These are phyloP conservation scores for Aureobasidium sp. DNA, from an alignment of 2,329 filamentous ascomycete genomes.

Conservation along the genomic window DNA sequence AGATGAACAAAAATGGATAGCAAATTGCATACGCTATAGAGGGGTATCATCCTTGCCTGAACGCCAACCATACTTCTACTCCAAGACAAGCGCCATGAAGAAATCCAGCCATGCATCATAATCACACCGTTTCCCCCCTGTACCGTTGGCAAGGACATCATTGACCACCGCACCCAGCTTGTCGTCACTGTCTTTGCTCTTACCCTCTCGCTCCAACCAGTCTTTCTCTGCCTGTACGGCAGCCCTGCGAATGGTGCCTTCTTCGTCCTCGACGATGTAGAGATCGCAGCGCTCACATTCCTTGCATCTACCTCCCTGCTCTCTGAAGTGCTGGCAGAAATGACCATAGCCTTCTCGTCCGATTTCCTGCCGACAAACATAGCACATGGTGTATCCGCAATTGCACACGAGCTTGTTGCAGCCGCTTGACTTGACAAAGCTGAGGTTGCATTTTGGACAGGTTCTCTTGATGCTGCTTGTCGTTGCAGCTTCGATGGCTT, in stretches of 20 bases:
- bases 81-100: conserved; percentile 21
- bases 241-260: conserved; percentile 35
- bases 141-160: conserved; percentile 21
- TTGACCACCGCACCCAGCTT: conserved; percentile 20
- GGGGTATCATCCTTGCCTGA: conserved; percentile 7
- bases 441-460: conserved; percentile 83
- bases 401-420: conserved; percentile 97
- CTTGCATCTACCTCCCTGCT: conserved; percentile 65
- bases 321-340: conserved; percentile 93
- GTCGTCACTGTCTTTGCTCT: conserved; percentile 18
- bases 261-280: conserved; percentile 44
- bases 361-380: conserved; percentile 68
- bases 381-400: conserved; percentile 97
- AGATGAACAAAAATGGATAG: not conserved
- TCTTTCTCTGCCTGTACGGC: conserved; percentile 37
- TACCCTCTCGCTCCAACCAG: conserved; percentile 38
- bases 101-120: conserved; percentile 23
- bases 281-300: conserved; percentile 61
- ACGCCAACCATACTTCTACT: conserved; percentile 14
- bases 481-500: conserved; percentile 86
- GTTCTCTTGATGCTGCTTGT: conserved; percentile 91
- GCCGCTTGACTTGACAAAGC: conserved; percentile 85
- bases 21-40: not conserved
- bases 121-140: conserved; percentile 15
- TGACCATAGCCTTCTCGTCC: conserved; percentile 75